phyloP scores from a whole-genome alignment of 345 rosid species.

The Brassica carinata region DNA sequence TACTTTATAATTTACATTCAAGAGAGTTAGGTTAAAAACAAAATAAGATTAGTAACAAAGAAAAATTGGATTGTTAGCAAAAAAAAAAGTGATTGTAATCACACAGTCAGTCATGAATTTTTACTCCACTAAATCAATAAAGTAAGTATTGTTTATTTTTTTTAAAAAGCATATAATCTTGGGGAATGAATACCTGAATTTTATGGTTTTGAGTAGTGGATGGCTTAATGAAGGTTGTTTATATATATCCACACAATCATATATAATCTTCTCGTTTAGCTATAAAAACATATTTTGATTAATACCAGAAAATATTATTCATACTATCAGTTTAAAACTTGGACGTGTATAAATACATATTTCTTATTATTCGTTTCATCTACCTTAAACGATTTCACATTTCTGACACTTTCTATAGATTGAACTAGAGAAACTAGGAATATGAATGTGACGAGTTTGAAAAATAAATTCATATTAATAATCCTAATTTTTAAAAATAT shows the following conservation, averaged over 20 bases:
- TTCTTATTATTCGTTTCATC: neutral
- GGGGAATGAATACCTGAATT: constrained; percentile 3
- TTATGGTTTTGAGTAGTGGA: constrained; percentile 13
- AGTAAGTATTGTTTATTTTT: no score
- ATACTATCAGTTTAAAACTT: neutral
- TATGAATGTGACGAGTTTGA: neutral
- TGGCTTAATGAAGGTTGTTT: constrained; percentile 21
- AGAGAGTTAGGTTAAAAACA: no score
- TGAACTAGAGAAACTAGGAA: neutral
- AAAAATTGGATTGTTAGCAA: no score
- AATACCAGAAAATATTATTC: neutral
- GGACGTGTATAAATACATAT: neutral
- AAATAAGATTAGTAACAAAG: no score
- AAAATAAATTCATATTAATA: neutral
- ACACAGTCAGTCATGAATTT: no score
- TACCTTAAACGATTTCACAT: neutral
- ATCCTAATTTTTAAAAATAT: no score
- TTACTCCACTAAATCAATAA: no score
- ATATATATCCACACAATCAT: constrained; percentile 23
- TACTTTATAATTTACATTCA: no score
- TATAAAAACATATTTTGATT: neutral
- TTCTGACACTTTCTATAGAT: neutral
- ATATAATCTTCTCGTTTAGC: neutral
- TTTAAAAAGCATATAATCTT: neutral
- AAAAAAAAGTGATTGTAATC: no score